Evolutionary conservation across 768 basidiomycete genomes (phyloP).

Genomic region (Collybiopsis confluens): DNA sequence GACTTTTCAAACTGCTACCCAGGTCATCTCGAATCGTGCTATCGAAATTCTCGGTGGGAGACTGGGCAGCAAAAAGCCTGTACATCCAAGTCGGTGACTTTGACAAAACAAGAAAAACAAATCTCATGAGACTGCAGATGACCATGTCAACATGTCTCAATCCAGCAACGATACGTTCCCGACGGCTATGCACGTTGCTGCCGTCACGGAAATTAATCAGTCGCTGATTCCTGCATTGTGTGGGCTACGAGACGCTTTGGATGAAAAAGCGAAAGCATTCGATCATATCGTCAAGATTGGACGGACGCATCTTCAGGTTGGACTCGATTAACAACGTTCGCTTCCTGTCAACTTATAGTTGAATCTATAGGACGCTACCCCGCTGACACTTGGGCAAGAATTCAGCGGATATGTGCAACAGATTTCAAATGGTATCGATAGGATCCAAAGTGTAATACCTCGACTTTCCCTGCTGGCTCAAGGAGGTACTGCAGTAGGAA

Average conservation of each 20-base stretch:
- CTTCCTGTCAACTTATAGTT: background rate
- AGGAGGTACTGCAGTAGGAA: conserved; percentile 98
- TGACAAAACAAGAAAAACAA: no score
- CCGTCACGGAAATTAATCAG: conserved; percentile 80
- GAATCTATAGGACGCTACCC: conserved; percentile 80
- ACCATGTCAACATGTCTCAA: conserved; percentile 99
- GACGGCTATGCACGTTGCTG: conserved; percentile 98
- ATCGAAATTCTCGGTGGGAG: conserved; percentile 95
- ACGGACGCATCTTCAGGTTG: conserved; percentile 87
- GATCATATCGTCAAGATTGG: conserved; percentile 97
- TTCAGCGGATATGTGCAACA: conserved; percentile 98
- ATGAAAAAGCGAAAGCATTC: conserved; percentile 78
- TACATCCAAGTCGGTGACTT: conserved; percentile 99
- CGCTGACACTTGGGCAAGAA: conserved; percentile 97
- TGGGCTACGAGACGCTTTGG: conserved; percentile 79
- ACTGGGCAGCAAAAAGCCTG: conserved; percentile 93
- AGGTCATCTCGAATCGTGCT: conserved; percentile 98
- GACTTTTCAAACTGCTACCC: no score
- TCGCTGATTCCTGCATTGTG: conserved; percentile 81
- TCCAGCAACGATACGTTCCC: conserved; percentile 99
- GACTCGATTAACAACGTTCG: background rate
- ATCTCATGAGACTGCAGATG: no score
- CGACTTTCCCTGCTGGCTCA: conserved; percentile 89
- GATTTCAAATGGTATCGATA: conserved; percentile 82
- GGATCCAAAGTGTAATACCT: conserved; percentile 77